phyloP scores from a whole-genome alignment of 768 basidiomycete genomes.

The Mycena venus region DNA sequence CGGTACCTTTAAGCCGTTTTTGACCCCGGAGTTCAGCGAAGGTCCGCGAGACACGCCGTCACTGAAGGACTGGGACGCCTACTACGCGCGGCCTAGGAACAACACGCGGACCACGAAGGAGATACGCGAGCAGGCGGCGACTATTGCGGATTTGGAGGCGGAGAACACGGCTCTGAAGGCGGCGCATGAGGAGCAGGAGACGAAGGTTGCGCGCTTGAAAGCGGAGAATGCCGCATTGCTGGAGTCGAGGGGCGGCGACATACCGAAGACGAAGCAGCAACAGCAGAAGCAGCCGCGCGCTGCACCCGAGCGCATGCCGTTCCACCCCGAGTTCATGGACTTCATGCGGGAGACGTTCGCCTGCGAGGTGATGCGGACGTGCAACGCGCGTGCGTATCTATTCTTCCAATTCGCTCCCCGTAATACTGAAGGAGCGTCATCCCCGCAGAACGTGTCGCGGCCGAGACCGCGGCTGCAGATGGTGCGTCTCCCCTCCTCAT shows the following conservation, averaged over 20 bases:
- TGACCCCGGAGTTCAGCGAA: not conserved
- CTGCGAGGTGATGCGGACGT: not conserved
- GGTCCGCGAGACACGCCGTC: not conserved
- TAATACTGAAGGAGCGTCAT: not conserved
- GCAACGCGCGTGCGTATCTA: constrained; percentile 9
- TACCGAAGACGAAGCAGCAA: not conserved
- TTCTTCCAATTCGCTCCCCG: not conserved
- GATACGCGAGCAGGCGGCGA: not conserved
- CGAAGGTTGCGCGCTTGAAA: not conserved
- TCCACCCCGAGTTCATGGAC: constrained; percentile 10
- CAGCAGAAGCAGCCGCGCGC: not conserved
- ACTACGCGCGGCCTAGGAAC: constrained; percentile 4
- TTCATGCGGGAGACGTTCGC: constrained; percentile 24
- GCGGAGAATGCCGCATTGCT: not conserved
- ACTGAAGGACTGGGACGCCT: not conserved
- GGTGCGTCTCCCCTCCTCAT: not conserved
- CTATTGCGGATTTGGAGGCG: not conserved
- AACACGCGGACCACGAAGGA: constrained; percentile 5
- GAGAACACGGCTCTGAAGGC: not conserved
- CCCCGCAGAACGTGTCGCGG: constrained; percentile 4
- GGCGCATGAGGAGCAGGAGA: not conserved
- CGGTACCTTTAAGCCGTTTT: not conserved
- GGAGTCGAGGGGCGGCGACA: not conserved
- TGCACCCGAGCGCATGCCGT: not conserved
- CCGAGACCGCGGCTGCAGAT: not conserved